These are phyloP conservation scores for Tetrahymena borealis DNA, from an alignment of 73 alveolate species.

Conservation along the genomic window DNA sequence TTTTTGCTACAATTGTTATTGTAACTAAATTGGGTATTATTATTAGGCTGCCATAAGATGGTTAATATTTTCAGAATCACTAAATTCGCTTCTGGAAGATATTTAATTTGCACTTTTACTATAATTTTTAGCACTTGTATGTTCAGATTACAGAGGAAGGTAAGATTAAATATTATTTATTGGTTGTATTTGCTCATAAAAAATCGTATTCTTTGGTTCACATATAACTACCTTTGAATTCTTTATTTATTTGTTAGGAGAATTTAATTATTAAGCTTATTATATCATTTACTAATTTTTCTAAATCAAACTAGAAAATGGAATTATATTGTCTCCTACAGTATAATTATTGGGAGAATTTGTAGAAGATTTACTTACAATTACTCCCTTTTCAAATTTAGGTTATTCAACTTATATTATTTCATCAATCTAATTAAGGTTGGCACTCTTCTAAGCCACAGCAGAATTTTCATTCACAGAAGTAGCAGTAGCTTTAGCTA, in stretches of 20 bases:
- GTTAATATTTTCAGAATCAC: background rate
- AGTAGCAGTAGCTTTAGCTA: background rate
- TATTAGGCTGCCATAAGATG: no score
- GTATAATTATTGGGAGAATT: background rate
- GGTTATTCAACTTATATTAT: background rate
- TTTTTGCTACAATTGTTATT: no score
- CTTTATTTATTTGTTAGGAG: background rate
- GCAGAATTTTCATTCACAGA: background rate
- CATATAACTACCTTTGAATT: background rate
- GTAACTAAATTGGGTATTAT: no score
- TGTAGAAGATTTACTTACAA: background rate
- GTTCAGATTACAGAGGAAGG: background rate
- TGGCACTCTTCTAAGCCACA: background rate
- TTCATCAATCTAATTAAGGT: background rate
- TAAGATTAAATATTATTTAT: background rate
- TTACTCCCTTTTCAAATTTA: background rate
- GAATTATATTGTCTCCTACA: background rate
- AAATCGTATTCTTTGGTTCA: background rate
- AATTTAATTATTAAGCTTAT: background rate
- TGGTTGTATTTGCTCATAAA: background rate
- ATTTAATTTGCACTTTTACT: background rate
- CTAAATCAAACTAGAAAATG: background rate
- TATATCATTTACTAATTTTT: background rate
- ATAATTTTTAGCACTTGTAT: background rate
- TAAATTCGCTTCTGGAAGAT: background rate